Conservation (phyloP, 345 rosid genomes). For the Litchi chinensis region DNA sequence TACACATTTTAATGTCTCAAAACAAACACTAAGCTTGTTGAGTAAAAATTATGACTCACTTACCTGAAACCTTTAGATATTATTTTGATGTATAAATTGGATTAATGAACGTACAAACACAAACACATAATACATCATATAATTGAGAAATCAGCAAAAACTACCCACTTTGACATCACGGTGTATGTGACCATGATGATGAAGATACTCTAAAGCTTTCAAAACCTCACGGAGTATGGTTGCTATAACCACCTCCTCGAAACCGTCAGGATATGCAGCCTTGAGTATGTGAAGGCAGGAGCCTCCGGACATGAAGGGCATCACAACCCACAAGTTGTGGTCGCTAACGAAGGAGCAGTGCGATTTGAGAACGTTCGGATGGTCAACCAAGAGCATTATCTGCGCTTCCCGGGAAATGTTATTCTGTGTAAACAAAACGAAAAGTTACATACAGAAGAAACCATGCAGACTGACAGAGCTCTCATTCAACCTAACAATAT, state of each 20-base stretch:
- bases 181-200: slow-evolving; percentile 97
- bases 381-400: slow-evolving; percentile 91
- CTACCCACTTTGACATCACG: slow-evolving; percentile 90
- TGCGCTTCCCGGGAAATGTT: slow-evolving; percentile 92
- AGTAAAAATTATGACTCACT: no score
- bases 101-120: no score
- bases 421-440: slow-evolving; percentile 38
- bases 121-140: neutral
- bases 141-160: neutral
- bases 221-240: slow-evolving; percentile 82
- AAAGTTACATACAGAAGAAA: neutral
- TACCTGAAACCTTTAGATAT: no score
- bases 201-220: slow-evolving; percentile 95
- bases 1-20: no score
- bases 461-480: neutral
- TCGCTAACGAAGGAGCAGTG: slow-evolving; percentile 92
- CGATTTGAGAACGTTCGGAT: slow-evolving; percentile 89
- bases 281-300: slow-evolving; percentile 96
- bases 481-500: no score
- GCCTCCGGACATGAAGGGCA: slow-evolving; percentile 99
- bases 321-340: slow-evolving; percentile 92
- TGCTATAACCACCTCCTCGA: slow-evolving; percentile 91
- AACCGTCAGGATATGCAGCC: slow-evolving; percentile 95
- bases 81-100: no score
- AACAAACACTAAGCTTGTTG: no score